Conservation (phyloP, 2,329 filamentous ascomycete species). For the Sporothrix dimorphospora region DNA sequence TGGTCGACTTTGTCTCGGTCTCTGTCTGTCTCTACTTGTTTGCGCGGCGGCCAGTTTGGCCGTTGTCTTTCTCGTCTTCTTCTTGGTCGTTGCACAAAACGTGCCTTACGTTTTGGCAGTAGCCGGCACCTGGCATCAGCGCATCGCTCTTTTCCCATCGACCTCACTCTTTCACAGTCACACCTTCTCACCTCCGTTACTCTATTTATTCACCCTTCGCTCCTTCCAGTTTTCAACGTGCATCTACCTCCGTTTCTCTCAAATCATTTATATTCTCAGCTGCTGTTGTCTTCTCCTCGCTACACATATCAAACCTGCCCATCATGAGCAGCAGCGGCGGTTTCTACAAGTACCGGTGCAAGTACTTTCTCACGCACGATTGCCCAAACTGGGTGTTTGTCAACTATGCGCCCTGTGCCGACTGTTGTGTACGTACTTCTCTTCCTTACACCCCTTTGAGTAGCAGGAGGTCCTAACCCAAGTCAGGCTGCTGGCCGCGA, state of each 20-base stretch:
- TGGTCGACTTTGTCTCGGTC: neutral
- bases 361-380: constrained; percentile 53
- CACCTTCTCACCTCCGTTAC: neutral
- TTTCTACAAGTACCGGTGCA: constrained; percentile 56
- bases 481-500: constrained; percentile 55
- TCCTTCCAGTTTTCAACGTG: neutral
- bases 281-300: neutral
- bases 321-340: constrained; percentile 48
- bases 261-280: neutral
- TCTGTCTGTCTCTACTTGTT: neutral
- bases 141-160: neutral
- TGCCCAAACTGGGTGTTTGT: constrained; percentile 56
- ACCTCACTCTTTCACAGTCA: neutral
- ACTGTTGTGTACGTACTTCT: constrained; percentile 48
- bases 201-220: neutral
- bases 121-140: neutral
- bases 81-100: neutral
- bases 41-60: neutral
- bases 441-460: constrained; percentile 2
- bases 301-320: neutral
- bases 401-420: constrained; percentile 50
- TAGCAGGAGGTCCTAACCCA: constrained; percentile 12
- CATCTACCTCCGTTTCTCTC: neutral
- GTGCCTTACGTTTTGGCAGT: constrained; percentile 12
- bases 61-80: constrained; percentile 11